Base-by-base conservation (phyloP, 208 protist species). In the Trypanosoma platydactyli region DNA sequence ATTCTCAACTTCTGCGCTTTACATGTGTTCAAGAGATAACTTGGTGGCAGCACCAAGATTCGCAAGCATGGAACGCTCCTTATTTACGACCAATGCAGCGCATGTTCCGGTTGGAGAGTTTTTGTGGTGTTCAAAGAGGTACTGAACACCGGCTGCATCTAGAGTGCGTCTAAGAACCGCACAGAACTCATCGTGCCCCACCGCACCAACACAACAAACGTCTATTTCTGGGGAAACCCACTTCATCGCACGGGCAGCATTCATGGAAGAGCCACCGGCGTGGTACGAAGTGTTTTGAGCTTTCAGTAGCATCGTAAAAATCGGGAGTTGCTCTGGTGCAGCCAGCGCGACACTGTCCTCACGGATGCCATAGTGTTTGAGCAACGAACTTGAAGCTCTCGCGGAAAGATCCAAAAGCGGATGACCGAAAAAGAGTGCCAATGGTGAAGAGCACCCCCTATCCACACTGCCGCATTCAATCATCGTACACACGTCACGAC, bases 321-420 rank as follows among this genome's bases (percentile, higher is more conserved):
- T 54, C 40, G 81, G 81, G 1, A 97, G 40, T 77, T 99, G 97
- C 58, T 97, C 85, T 4, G 88, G 84, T 44, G 95, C 71, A 41
- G 96, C 96, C 9, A 99, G 79, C 59, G 91, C 97, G 51, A 97
- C 94, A 68, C 86, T 86, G 59, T 90, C 92, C 4, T 81, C 65
- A 57, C 81, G 58, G 22, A 94, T 69, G 45, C 79, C 73, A 50
- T 97, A 95, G 76, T 97, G 88, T 13, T 58, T 53, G 42, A 99
- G 65, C 16, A 98, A 77, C 1, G 70, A 79, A 3, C 73, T 66
- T 30, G 83, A 72, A n/a, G 98, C 96, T 13, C 84, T 71, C 13
- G 94, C 90, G 25, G 94, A 96, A 73, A 99, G 97, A 78, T 99
- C 98, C 27, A 99, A 84, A 54, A 99, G 81, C 22, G 98, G 98